Conservation (phyloP, 2,329 filamentous ascomycete species). For the Aspergillus fructus region DNA sequence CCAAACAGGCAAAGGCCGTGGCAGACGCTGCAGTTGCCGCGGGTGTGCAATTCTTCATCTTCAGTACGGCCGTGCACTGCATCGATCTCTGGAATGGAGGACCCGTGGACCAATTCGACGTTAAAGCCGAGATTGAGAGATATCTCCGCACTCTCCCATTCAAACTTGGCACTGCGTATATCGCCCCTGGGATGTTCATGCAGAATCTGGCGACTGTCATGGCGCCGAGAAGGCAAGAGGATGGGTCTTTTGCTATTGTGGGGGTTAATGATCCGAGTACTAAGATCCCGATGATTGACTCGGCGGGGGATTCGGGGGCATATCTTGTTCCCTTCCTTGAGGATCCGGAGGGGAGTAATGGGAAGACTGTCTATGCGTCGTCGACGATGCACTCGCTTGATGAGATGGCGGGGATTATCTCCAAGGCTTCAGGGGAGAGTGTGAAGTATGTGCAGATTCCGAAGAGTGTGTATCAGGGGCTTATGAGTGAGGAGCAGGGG, state of each 20-base stretch:
- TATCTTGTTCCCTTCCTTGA: constrained; percentile 39
- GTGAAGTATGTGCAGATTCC: constrained; percentile 32
- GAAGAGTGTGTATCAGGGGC: constrained; percentile 23
- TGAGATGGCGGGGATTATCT: constrained; percentile 34
- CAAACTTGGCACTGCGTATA: constrained; percentile 48
- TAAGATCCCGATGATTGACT: constrained; percentile 34
- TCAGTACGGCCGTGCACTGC: constrained; percentile 22
- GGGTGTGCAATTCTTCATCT: constrained; percentile 32
- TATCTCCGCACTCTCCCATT: constrained; percentile 53
- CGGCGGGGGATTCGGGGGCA: constrained; percentile 37
- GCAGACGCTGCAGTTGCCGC: constrained; percentile 29
- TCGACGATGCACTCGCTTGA: constrained; percentile 30
- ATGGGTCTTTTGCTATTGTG: constrained; percentile 29
- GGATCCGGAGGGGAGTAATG: constrained; percentile 36
- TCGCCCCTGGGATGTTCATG: constrained; percentile 58
- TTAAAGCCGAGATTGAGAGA: constrained; percentile 56
- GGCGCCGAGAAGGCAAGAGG: constrained; percentile 20
- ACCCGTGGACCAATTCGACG: constrained; percentile 51
- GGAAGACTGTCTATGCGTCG: constrained; percentile 37
- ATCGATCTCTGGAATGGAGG: constrained; percentile 31
- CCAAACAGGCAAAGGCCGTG: constrained; percentile 25
- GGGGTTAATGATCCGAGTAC: constrained; percentile 19
- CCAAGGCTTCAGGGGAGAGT: constrained; percentile 37
- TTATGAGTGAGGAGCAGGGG: constrained; percentile 15
- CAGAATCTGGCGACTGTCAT: constrained; percentile 42